Evolutionary conservation across 2,329 filamentous ascomycete genomes (phyloP), one percentile per base, ranked within the genome.

Genomic region (Calonectria ilicicola): DNA sequence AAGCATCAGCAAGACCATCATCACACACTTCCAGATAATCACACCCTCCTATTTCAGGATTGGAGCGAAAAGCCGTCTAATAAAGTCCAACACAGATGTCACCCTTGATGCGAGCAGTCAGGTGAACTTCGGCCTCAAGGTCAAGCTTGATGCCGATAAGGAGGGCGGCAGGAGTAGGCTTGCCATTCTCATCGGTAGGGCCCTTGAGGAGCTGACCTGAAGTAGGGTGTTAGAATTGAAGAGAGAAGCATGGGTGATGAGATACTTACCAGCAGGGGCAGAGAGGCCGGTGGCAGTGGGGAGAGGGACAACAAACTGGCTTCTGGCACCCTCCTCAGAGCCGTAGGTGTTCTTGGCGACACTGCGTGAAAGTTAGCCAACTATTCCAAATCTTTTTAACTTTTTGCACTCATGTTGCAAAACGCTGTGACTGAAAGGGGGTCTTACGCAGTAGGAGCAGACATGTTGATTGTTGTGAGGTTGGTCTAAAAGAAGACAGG

Each of bases 61-160:
- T 58, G 27, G 15, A 29, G 35, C 8, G n/a, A 35, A 63, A 27
- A 5, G 29, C 9, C 21, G 19, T 46, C 67, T 80, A 80, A 76
- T 80, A 80, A 32, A 80, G 78, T 35, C 78, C 78, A 63, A 92
- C 87, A n/a, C 88, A 87, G 77, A 92, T 91, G 80, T 92, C 90
- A 86, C 90, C 90, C 58, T 89, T 85, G 72, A 92, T 86, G 64
- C 90, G 83, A 53, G 90, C 90, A 23, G 90, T 92, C 75, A 92
- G 82, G 80, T 92, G 89, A 49, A 92, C 88, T 80, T 92, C 90
- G 10, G 90, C 90, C 80, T 92, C 90, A 21, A 92, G 82, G 79
- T 92, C 90, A 42, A 92, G 85, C 85, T 92, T 91, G 84, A 92
- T 91, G 69, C 90, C 90, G 40, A 92, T 85, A 76, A 91, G 85